Evolutionary conservation across 306 rosid genomes (phyloP), one percentile per base, ranked within the genome.

Genomic region (Castanospermum australe): DNA sequence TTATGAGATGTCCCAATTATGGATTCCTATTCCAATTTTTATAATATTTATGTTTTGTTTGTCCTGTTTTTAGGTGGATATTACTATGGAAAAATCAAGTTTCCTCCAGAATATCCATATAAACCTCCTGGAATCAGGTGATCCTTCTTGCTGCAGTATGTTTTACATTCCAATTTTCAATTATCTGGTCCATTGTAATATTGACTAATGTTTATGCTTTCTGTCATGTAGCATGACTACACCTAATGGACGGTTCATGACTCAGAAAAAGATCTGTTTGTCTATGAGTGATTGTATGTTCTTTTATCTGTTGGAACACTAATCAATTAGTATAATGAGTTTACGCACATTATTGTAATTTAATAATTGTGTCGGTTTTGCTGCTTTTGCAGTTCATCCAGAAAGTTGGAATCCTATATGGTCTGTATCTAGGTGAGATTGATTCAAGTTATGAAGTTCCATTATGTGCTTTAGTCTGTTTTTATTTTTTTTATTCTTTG

Each of bases 351-450:
- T 36, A 41, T 57, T 64, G 61, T 28, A 71, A 41, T 44, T 61
- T 83, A 18, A 83, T 52, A 44, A 70, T 65, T 79, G 17, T 50
- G 68, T 10, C 25, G 71, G 21, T 38, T 74, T 82, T 81, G 42
- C 55, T 84, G 47, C 15, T 60, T 74, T 71, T 83, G 86, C 87
- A 93, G 99, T 93, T 87, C 99, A 95, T 86, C 99, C 99, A 4
- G 99, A 95, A 87, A 91, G 90, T 88, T 95, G 99, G 99, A 95
- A 95, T 89, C 99, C 99, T 13, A 91, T 95, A 98, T 95, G 99
- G 99, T 95, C 98, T 8, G 98, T 91, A 14, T 91, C 99, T 69
- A 95, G 98, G 99, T 95, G 78, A 84, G 93, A 51, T 39, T n/a
- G 50, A 15, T 79, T 21, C 45, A 50, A 42, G 56, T 71, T 66